Base-by-base conservation (phyloP, 106 monocot genomes). In the Allium sativum region DNA sequence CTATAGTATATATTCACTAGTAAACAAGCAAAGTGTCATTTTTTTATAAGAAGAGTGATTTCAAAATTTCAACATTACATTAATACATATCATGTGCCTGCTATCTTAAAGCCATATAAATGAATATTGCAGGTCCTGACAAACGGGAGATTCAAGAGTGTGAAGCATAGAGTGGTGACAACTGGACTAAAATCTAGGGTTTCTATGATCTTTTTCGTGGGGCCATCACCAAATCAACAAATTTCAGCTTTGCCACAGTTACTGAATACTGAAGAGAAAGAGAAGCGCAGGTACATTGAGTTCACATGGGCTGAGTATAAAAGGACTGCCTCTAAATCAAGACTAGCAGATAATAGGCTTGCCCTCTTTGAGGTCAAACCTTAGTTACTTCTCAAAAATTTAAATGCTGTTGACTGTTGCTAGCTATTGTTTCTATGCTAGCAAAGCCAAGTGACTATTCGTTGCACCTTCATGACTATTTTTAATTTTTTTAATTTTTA, bases 251-350 rank as follows among this genome's bases (percentile, higher is more conserved):
- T 82, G 66, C 73, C 75, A 7, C 52, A 50, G 59, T 56, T 82
- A 18, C 56, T 86, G 64, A 31, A 31, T 31, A 31, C 31, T 31
- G 58, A 40, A 6, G 80, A 75, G 12, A 80, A 68, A 0, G 82
- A 84, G 55, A 68, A 73, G 66, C 73, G 72, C 55, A 68, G 45
- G 51, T 88, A 88, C 73, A 72, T 72, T 62, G 88, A 78, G 70
- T 78, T 84, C 81, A 88, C 88, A 22, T 88, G 88, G 88, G 44
- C 47, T 13, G 88, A 88, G 70, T 88, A 80, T 77, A 88, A 88
- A 74, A 62, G 41, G 9, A 67, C 77, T 43, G 88, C 83, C n/a
- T 75, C 73, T 67, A 67, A 62, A 42, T 69, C 80, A 40, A 88
- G 68, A 63, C 73, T 88, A 18, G 74, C 76, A 10, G 83, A 88